phyloP scores from a whole-genome alignment of 371 early-diverging fungal genomes.

The Saksenaea oblongispora region DNA sequence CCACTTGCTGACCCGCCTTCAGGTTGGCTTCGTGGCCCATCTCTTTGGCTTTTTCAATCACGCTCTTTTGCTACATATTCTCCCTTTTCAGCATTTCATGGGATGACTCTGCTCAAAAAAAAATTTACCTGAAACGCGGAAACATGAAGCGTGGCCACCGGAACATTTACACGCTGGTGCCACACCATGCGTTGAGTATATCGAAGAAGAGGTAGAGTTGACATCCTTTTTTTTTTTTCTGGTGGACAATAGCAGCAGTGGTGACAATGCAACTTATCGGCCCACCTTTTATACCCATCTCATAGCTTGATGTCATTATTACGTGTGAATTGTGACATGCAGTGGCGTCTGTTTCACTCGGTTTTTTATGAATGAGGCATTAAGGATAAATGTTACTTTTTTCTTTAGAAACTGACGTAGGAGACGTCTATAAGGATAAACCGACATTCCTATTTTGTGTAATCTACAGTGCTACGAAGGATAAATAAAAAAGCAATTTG shows the following conservation, averaged over 20 bases:
- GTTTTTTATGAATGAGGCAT: no score
- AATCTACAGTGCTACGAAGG: no score
- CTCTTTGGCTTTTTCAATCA: constrained; percentile 16
- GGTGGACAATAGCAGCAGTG: not conserved
- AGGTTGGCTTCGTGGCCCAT: constrained; percentile 14
- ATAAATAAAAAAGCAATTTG: no score
- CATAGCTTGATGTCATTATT: not conserved
- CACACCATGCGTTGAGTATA: not conserved
- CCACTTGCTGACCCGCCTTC: constrained; percentile 10
- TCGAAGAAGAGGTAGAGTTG: not conserved
- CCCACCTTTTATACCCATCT: not conserved
- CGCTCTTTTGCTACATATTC: not conserved
- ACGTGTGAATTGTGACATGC: not conserved
- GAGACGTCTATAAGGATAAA: no score
- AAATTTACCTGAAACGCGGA: not conserved
- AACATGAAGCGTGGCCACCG: not conserved
- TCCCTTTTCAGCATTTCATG: not conserved
- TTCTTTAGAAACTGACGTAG: no score
- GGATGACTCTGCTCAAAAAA: not conserved
- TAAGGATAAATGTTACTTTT: no score
- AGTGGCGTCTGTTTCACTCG: no score
- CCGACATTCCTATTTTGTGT: no score
- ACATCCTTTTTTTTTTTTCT: not conserved
- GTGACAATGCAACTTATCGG: not conserved
- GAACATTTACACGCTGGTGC: not conserved